A percentile compares a stretch with the other conserved stretches of the same genome.
These are phyloP conservation scores for Ascoidea tarda DNA, from an alignment of 805 yeast species.

Conservation along the genomic window DNA sequence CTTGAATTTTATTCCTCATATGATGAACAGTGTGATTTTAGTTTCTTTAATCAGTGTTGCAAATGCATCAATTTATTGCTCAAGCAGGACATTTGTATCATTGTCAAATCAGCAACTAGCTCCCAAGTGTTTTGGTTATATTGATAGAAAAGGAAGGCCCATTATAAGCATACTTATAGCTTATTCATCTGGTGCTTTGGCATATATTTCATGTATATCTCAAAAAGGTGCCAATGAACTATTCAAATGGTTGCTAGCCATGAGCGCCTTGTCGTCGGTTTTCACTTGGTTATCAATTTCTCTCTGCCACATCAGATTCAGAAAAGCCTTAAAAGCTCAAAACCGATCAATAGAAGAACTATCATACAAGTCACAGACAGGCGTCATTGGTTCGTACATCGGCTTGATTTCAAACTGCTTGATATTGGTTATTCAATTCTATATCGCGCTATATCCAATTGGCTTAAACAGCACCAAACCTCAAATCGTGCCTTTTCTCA, in stretches of 20 bases:
- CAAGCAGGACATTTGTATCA: slow-evolving; percentile 36
- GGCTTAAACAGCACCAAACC: slow-evolving; percentile 17
- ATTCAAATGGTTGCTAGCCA: slow-evolving; percentile 51
- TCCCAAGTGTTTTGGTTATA: slow-evolving; percentile 34
- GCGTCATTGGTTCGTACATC: slow-evolving; percentile 39
- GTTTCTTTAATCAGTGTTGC: slow-evolving; percentile 46
- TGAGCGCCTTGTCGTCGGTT: slow-evolving; percentile 47
- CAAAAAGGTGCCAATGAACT: slow-evolving; percentile 29
- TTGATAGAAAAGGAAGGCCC: slow-evolving; percentile 49
- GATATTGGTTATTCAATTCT: slow-evolving; percentile 45
- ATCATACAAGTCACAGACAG: slow-evolving; percentile 37
- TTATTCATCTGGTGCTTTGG: slow-evolving; percentile 41
- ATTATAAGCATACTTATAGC: slow-evolving; percentile 37
- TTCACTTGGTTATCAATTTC: slow-evolving; percentile 53
- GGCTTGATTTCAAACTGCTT: slow-evolving; percentile 34
- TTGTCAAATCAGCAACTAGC: slow-evolving; percentile 49
- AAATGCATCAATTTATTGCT: slow-evolving; percentile 39
- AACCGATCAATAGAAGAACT: slow-evolving; percentile 36
- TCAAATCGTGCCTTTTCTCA: slow-evolving; percentile 29
- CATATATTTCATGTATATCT: slow-evolving; percentile 51
- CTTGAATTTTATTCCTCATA: slow-evolving; percentile 37
- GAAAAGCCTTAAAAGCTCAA: slow-evolving; percentile 42
- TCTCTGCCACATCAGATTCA: slow-evolving; percentile 41
- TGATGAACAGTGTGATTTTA: slow-evolving; percentile 50
- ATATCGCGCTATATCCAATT: slow-evolving; percentile 52